These are phyloP conservation scores for Mucuna pruriens DNA, from an alignment of 306 rosid genomes.

Conservation along the genomic window DNA sequence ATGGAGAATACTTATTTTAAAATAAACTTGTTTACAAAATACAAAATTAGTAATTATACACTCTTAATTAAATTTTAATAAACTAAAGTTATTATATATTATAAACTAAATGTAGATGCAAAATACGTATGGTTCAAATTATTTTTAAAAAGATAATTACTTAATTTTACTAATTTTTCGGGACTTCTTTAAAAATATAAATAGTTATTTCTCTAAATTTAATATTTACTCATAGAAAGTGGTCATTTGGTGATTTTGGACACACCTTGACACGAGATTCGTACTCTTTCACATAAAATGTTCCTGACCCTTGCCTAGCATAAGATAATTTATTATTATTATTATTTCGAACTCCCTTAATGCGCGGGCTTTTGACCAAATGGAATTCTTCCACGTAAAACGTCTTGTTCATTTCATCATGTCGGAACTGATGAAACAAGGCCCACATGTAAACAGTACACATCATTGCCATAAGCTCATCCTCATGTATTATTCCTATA, in stretches of 20 bases:
- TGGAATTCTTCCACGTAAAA: conserved; percentile 30
- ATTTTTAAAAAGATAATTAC: not conserved
- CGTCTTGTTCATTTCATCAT: conserved; percentile 35
- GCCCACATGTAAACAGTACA: conserved; percentile 15
- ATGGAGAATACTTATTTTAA: not conserved
- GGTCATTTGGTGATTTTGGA: not conserved
- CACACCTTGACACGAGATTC: not conserved
- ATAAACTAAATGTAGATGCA: not conserved
- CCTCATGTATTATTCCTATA: not conserved
- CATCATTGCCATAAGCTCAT: not conserved
- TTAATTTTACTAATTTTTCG: not conserved
- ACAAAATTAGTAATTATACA: no score
- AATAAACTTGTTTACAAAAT: not conserved
- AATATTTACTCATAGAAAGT: not conserved
- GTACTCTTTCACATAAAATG: not conserved
- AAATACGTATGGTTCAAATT: not conserved
- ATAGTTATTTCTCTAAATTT: not conserved
- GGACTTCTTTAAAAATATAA: no score
- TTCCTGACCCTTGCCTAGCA: not conserved
- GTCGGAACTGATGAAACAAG: conserved; percentile 55
- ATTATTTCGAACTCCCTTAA: not conserved
- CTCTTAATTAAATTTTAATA: not conserved
- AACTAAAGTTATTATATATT: not conserved
- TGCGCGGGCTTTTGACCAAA: conserved; percentile 21
- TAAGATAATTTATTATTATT: no score